A percentile compares a stretch with the other conserved stretches of the same genome.
Evolutionary conservation across 768 basidiomycete species (phyloP).

Genomic region (Amanita jacksonii): DNA sequence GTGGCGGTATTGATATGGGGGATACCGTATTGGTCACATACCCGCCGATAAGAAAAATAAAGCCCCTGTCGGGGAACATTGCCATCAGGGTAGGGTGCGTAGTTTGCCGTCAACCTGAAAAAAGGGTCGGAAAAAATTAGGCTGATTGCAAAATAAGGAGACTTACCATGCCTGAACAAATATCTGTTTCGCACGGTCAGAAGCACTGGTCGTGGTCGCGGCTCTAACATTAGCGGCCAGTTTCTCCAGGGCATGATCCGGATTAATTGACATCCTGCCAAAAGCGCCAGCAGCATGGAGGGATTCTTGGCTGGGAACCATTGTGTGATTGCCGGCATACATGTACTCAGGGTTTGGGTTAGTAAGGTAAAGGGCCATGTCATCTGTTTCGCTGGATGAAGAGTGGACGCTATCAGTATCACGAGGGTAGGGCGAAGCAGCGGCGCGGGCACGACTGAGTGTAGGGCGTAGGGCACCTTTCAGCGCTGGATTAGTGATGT

Average conservation of each 20-base stretch:
- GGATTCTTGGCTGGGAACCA: constrained; percentile 40
- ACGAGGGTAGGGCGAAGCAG: constrained; percentile 78
- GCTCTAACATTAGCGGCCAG: constrained; percentile 80
- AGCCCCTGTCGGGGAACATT: constrained; percentile 91
- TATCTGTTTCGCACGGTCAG: constrained; percentile 85
- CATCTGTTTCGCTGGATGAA: constrained; percentile 84
- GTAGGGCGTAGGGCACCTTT: constrained; percentile 69
- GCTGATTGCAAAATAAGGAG: constrained; percentile 10
- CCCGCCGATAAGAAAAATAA: constrained; percentile 85
- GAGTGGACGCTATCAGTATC: constrained; percentile 83
- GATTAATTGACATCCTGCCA: constrained; percentile 64
- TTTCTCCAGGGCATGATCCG: constrained; percentile 78
- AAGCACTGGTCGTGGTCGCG: constrained; percentile 85
- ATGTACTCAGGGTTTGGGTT: constrained; percentile 56
- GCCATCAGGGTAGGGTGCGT: constrained; percentile 85
- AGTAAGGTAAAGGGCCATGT: constrained; percentile 68
- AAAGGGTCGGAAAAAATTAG: constrained; percentile 10
- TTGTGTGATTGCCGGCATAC: constrained; percentile 40
- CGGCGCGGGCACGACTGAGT: constrained; percentile 72
- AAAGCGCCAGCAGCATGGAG: constrained; percentile 68
- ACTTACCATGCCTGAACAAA: constrained; percentile 87
- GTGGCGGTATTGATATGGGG: constrained; percentile 95
- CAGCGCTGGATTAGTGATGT: constrained; percentile 63
- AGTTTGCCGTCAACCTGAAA: constrained; percentile 76
- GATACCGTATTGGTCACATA: constrained; percentile 88